phyloP scores from a whole-genome alignment of 1,139 yeast genomes.

The Blastobotrys niveus region DNA sequence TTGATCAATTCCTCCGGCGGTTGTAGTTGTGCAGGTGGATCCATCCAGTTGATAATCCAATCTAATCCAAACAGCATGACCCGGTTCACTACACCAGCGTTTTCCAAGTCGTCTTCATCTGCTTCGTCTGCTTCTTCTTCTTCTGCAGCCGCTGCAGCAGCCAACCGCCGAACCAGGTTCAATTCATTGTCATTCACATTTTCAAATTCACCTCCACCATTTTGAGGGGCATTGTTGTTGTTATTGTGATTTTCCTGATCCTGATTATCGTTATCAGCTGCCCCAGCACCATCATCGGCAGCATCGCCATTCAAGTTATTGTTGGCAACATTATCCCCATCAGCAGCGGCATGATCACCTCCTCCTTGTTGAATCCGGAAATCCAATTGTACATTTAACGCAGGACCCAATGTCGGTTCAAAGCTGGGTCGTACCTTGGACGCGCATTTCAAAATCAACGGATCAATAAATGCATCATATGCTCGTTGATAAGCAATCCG shows the following conservation, averaged over 20 bases:
- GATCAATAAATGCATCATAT: conserved; percentile 26
- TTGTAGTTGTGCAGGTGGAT: conserved; percentile 6
- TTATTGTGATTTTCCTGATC: background rate
- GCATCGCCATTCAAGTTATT: conserved; percentile 10
- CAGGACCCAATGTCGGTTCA: too few species aligned
- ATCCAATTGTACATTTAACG: too few species aligned
- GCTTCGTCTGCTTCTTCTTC: background rate
- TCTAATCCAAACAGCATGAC: conserved; percentile 3
- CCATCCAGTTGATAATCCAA: conserved; percentile 2
- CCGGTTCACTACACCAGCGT: conserved; percentile 6
- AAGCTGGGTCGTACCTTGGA: conserved; percentile 16
- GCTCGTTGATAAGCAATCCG: conserved; percentile 24
- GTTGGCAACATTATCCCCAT: conserved; percentile 3
- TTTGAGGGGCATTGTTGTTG: background rate
- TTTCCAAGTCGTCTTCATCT: conserved; percentile 1
- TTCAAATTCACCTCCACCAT: background rate
- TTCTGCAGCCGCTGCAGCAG: too few species aligned
- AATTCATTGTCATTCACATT: background rate
- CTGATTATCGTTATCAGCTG: background rate
- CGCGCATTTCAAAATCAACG: conserved; percentile 25
- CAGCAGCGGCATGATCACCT: background rate
- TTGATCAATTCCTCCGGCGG: background rate
- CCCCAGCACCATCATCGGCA: conserved; percentile 6
- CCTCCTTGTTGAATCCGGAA: conserved; percentile 4
- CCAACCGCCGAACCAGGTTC: background rate